phyloP scores from a whole-genome alignment of 805 yeast species.

The Metschnikowia lachancei region DNA sequence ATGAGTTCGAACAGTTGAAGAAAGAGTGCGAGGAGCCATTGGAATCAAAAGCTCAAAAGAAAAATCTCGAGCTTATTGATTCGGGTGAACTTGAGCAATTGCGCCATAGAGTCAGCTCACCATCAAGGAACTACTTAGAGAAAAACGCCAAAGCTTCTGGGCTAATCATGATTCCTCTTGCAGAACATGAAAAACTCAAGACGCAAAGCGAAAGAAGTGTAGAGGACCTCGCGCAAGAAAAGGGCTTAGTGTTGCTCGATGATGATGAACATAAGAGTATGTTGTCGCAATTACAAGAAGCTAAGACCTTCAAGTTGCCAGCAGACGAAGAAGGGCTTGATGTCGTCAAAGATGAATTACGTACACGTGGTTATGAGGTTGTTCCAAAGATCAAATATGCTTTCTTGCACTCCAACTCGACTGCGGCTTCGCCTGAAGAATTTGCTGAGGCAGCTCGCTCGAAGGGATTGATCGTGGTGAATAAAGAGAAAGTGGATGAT shows the following conservation, averaged over 20 bases:
- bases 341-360: slow-evolving; percentile 3
- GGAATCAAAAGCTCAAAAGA: slow-evolving; percentile 9
- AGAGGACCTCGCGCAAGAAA: slow-evolving; percentile 4
- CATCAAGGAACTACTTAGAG: slow-evolving; percentile 4
- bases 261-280: slow-evolving; percentile 4
- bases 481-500: not conserved
- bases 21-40: slow-evolving; percentile 6
- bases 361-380: slow-evolving; percentile 11
- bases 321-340: slow-evolving; percentile 7
- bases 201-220: not conserved
- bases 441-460: slow-evolving; percentile 2
- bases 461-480: slow-evolving; percentile 4
- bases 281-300: slow-evolving; percentile 4
- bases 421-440: not conserved
- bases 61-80: slow-evolving; percentile 5
- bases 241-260: slow-evolving; percentile 7
- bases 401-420: slow-evolving; percentile 1
- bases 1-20: slow-evolving; percentile 23
- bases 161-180: slow-evolving; percentile 3
- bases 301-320: slow-evolving; percentile 3
- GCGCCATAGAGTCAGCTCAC: slow-evolving; percentile 2
- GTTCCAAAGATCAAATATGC: slow-evolving; percentile 8
- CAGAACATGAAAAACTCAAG: slow-evolving; percentile 9
- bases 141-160: slow-evolving; percentile 4
- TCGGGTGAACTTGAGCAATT: slow-evolving; percentile 6